Percentiles rank a stretch among this genome's conserved stretches.
phyloP scores from a whole-genome alignment of 179 eudicot species.

The Sideroxylon spinosum region DNA sequence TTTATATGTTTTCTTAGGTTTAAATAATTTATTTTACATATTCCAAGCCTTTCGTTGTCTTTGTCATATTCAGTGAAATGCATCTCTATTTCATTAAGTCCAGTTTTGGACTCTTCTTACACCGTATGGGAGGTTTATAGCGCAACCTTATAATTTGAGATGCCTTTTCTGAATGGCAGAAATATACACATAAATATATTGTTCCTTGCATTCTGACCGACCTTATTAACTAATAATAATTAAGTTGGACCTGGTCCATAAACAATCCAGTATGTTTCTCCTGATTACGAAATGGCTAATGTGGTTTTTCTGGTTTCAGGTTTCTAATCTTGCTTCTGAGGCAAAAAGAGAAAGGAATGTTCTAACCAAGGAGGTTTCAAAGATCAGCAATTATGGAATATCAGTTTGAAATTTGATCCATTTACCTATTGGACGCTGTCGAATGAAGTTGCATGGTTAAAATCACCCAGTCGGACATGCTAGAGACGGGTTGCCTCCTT shows the following conservation, averaged over 20 bases:
- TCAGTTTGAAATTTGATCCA: slow-evolving; percentile 43
- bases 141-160: no score
- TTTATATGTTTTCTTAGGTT: no score
- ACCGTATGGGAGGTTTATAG: no score
- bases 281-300: slow-evolving; percentile 3
- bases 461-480: neutral
- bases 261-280: neutral
- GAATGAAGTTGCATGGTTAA: neutral
- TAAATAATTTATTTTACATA: no score
- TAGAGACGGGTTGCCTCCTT: neutral
- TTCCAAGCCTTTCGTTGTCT: no score
- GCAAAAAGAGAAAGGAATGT: slow-evolving; percentile 56
- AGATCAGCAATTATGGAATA: slow-evolving; percentile 80
- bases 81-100: no score
- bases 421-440: neutral
- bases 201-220: neutral
- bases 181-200: neutral
- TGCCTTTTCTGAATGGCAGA: no score
- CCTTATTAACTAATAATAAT: no score
- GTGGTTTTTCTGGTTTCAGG: slow-evolving; percentile 31
- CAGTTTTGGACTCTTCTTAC: no score
- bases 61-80: no score
- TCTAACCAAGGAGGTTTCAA: slow-evolving; percentile 67
- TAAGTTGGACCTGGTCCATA: neutral
- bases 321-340: slow-evolving; percentile 52